phyloP scores from a whole-genome alignment of 352 stramenopile species.

The Pythium apleroticum region DNA sequence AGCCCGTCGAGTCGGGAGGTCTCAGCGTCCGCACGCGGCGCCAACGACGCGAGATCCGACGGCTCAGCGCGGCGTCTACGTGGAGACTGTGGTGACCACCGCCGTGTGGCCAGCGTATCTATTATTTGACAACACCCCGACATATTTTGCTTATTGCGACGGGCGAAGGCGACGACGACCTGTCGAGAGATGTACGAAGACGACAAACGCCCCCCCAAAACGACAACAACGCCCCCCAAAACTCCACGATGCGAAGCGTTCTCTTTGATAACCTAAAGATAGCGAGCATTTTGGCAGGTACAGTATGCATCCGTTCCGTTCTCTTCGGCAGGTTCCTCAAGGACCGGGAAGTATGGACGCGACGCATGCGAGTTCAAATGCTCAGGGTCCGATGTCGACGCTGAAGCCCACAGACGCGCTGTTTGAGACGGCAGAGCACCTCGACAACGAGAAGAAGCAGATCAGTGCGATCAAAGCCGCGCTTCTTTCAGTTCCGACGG shows the following conservation, averaged over 20 bases:
- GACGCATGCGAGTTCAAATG: neutral
- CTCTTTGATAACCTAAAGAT: conserved; percentile 10
- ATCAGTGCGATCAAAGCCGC: conserved; percentile 19
- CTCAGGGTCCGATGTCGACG: neutral
- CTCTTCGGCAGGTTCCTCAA: neutral
- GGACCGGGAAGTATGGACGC: neutral
- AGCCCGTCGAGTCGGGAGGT: conserved; percentile 8
- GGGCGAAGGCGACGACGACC: neutral
- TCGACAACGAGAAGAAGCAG: conserved; percentile 20
- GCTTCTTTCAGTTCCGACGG: neutral
- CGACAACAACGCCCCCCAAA: neutral
- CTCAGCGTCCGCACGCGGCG: conserved; percentile 19
- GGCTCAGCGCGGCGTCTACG: conserved; percentile 8
- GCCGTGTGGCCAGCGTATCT: conserved; percentile 7
- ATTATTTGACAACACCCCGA: conserved; percentile 10
- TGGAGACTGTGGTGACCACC: conserved; percentile 29
- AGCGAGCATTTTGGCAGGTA: conserved; percentile 6
- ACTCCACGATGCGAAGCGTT: neutral
- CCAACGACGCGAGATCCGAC: conserved; percentile 15
- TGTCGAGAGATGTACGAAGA: neutral
- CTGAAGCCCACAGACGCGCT: conserved; percentile 9
- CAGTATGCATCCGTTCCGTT: neutral
- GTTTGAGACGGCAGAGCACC: conserved; percentile 20
- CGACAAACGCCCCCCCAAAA: too few relatives aligned
- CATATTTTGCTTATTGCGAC: conserved; percentile 11